Base-by-base conservation (phyloP, 1,284 basidiomycete genomes). In the Sphagnurus paluster region DNA sequence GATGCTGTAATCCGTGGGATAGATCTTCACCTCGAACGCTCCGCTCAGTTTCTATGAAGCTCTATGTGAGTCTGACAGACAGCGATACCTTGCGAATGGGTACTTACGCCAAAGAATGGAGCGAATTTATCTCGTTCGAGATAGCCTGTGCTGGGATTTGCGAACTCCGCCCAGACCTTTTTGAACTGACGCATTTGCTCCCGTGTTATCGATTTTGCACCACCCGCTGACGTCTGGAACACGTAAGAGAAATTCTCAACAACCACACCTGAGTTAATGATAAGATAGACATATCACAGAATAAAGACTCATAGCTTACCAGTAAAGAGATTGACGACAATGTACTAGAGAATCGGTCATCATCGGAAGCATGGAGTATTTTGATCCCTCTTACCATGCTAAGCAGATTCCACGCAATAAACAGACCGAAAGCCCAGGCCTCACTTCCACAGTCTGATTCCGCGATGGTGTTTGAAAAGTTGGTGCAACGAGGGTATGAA, bases 201-300 rank as follows among this genome's bases (percentile, higher is more conserved):
- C 38, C 96, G 80, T 17, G 87, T 90, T 35, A 98, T 84, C 0
- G 87, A 84, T 45, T 85, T 88, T 21, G 85, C 80, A n/a, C 87
- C 87, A 16, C 90, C 88, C 5, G 85, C 75, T 43, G 90, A 80
- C 42, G 81, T 77, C 66, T 97, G 93, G 68, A 95, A 96, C 7
- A 98, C 92, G 65, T 96, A 98, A 16, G 93, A 91, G 66, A 99
- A 98, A 61, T 90, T 97, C 66, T 98, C 90, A 58, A 98, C 94
- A 46, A 98, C 90, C 52, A 95, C 92, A 87, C 86, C 87, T 77
- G 56, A 33, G n/a, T n/a, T n/a, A n/a, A 37, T 39, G 5, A 9
- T 34, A 11, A 42, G 14, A 11, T 42, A 23, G 10, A 24, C 10
- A 29, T 20, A 16, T 35, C 28, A 8, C 44, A 16, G 17, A 11